Evolutionary conservation across 2,329 filamentous ascomycete genomes (phyloP).

Genomic region (Arthrinium phaeospermum): DNA sequence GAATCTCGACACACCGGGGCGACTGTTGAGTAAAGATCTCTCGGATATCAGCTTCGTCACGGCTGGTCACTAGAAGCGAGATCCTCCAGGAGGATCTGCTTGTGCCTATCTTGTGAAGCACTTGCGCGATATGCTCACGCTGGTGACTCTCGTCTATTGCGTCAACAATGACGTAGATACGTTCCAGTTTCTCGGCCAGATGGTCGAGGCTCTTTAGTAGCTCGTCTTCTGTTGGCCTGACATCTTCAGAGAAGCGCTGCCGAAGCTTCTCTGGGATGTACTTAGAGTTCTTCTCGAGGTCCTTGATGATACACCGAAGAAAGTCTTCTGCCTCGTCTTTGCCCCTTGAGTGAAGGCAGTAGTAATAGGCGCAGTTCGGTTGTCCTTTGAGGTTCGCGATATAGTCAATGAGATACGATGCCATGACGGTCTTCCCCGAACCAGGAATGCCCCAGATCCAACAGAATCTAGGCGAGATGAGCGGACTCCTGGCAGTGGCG

Average conservation of each 20-base stretch:
- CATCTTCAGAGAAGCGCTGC: constrained; percentile 18
- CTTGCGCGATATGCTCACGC: constrained; percentile 27
- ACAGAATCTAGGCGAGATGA: constrained; percentile 23
- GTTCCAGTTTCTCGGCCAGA: constrained; percentile 28
- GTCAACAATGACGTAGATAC: constrained; percentile 36
- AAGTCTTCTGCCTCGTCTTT: constrained; percentile 37
- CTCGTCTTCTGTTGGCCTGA: constrained; percentile 25
- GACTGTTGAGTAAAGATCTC: constrained; percentile 21
- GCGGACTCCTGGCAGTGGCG: no score
- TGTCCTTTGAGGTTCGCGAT: no score
- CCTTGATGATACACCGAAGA: constrained; percentile 33
- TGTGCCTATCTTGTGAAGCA: constrained; percentile 33
- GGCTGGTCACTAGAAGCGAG: constrained; percentile 37
- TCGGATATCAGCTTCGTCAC: constrained; percentile 36
- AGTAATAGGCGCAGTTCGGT: no score
- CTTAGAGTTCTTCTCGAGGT: constrained; percentile 31
- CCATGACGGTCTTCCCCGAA: constrained; percentile 37
- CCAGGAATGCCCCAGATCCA: constrained; percentile 33
- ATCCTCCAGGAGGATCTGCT: constrained; percentile 31
- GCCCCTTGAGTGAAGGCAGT: constrained; percentile 36
- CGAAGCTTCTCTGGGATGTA: constrained; percentile 22
- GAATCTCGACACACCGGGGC: constrained; percentile 25
- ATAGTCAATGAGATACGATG: constrained; percentile 36
- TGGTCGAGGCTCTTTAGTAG: constrained; percentile 30
- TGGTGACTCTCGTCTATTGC: constrained; percentile 39